Percentiles rank a stretch among this genome's conserved stretches.
Evolutionary conservation across 2,329 filamentous ascomycete genomes (phyloP).

Genomic region (Bipolaris cookei): DNA sequence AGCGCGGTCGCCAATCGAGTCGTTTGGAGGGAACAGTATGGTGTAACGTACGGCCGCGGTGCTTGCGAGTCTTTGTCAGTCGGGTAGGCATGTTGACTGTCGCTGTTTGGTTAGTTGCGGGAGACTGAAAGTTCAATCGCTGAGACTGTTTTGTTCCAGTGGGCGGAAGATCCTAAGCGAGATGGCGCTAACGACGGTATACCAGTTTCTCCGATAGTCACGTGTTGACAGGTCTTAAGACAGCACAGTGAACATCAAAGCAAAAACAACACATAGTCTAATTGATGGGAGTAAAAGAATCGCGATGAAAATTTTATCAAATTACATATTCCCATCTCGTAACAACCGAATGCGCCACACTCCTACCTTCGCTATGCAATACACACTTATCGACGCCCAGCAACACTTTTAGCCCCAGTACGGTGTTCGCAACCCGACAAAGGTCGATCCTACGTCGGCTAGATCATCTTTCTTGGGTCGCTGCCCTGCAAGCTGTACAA

Average conservation of each 20-base stretch:
- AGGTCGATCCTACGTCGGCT: slow-evolving; percentile 39
- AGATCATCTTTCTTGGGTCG: slow-evolving; percentile 70
- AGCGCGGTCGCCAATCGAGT: neutral
- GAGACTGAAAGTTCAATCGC: slow-evolving; percentile 7
- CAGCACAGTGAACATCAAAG: neutral
- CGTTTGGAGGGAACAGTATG: neutral
- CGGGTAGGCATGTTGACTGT: slow-evolving; percentile 42
- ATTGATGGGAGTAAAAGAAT: neutral
- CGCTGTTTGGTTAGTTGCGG: slow-evolving; percentile 40
- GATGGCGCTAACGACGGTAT: slow-evolving; percentile 8
- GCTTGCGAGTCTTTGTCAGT: slow-evolving; percentile 45
- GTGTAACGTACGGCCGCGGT: slow-evolving; percentile 72
- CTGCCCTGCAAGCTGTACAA: slow-evolving; percentile 64
- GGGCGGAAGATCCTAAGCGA: slow-evolving; percentile 27
- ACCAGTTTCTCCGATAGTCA: slow-evolving; percentile 9
- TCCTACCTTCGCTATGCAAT: slow-evolving; percentile 39
- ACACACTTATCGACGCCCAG: slow-evolving; percentile 16
- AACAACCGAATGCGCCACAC: slow-evolving; percentile 13
- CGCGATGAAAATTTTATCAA: neutral
- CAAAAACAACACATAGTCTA: no score
- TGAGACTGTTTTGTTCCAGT: slow-evolving; percentile 14
- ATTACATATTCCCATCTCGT: slow-evolving; percentile 15
- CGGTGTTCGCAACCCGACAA: slow-evolving; percentile 50
- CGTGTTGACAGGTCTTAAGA: neutral
- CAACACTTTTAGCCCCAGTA: slow-evolving; percentile 45